These are phyloP conservation scores for Sporothrix luriei DNA, from an alignment of 2,329 filamentous ascomycete species.

Conservation along the genomic window DNA sequence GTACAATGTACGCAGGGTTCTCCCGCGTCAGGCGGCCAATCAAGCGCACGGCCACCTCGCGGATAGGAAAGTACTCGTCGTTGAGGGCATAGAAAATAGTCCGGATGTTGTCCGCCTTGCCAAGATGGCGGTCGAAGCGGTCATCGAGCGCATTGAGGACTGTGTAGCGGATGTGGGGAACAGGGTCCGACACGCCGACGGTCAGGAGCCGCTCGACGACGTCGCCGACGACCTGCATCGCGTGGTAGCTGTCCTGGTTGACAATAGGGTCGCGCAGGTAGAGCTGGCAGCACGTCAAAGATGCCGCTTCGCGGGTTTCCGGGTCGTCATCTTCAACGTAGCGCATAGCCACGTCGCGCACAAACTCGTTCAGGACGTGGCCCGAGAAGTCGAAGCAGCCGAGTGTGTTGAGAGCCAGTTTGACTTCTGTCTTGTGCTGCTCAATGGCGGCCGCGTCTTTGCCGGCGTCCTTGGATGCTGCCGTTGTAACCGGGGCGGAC, in stretches of 20 bases:
- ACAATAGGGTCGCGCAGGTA: conserved; percentile 97
- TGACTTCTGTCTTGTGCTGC: conserved; percentile 80
- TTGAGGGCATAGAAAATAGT: conserved; percentile 94
- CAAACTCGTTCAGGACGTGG: conserved; percentile 96
- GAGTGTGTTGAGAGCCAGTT: conserved; percentile 87
- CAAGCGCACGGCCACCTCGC: conserved; percentile 93
- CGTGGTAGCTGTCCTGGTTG: conserved; percentile 95
- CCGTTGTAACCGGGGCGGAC: conserved; percentile 14
- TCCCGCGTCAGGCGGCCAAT: conserved; percentile 88
- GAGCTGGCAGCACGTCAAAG: conserved; percentile 94
- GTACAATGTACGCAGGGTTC: conserved; percentile 97
- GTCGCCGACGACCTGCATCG: conserved; percentile 94
- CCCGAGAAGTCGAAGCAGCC: conserved; percentile 97
- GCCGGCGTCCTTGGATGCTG: conserved; percentile 70
- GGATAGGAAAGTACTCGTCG: conserved; percentile 88
- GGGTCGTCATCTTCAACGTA: conserved; percentile 96
- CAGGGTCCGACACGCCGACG: conserved; percentile 88
- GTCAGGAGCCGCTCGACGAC: conserved; percentile 96
- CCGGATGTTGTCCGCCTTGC: conserved; percentile 94
- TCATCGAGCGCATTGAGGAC: conserved; percentile 88
- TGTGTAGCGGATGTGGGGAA: conserved; percentile 83
- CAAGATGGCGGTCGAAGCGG: conserved; percentile 94
- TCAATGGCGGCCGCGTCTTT: conserved; percentile 83
- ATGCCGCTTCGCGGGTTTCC: conserved; percentile 89
- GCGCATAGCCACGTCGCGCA: conserved; percentile 95